phyloP scores from a whole-genome alignment of 108 stramenopile species.

The Nitzschia sp. region DNA sequence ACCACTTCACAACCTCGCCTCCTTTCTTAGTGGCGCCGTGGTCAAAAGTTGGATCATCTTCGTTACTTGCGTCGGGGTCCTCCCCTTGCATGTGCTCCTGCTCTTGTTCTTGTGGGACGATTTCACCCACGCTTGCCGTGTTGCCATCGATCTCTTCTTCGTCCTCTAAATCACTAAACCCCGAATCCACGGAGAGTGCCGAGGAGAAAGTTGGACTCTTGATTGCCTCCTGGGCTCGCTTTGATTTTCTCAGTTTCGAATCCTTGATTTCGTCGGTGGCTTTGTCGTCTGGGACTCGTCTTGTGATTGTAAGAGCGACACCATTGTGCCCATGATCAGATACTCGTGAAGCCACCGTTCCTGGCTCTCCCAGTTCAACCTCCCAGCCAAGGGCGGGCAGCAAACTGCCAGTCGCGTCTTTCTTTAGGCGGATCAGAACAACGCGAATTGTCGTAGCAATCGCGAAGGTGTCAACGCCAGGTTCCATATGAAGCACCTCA shows the following conservation, averaged over 20 bases:
- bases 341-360: slow-evolving; percentile 51
- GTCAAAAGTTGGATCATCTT: slow-evolving; percentile 11
- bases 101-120: not conserved
- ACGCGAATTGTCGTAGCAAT: slow-evolving; percentile 70
- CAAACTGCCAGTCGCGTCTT: slow-evolving; percentile 40
- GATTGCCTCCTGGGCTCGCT: not conserved
- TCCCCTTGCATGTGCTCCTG: slow-evolving; percentile 8
- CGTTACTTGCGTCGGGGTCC: not conserved
- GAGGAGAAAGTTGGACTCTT: slow-evolving; percentile 1
- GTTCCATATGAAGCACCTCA: slow-evolving; percentile 66
- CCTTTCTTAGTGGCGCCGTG: slow-evolving; percentile 24
- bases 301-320: slow-evolving; percentile 51
- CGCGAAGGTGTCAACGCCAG: slow-evolving; percentile 73
- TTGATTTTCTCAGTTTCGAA: not conserved
- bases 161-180: not conserved
- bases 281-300: slow-evolving; percentile 9
- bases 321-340: slow-evolving; percentile 79
- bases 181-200: slow-evolving; percentile 7
- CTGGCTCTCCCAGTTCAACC: slow-evolving; percentile 25
- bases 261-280: not conserved
- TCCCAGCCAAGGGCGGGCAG: slow-evolving; percentile 69
- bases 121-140: not conserved
- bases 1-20: slow-evolving; percentile 52
- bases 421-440: slow-evolving; percentile 64
- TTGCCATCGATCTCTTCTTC: slow-evolving; percentile 5